These are phyloP conservation scores for Acanthamoeba culbertsoni DNA, from an alignment of 208 protist genomes.

Conservation along the genomic window DNA sequence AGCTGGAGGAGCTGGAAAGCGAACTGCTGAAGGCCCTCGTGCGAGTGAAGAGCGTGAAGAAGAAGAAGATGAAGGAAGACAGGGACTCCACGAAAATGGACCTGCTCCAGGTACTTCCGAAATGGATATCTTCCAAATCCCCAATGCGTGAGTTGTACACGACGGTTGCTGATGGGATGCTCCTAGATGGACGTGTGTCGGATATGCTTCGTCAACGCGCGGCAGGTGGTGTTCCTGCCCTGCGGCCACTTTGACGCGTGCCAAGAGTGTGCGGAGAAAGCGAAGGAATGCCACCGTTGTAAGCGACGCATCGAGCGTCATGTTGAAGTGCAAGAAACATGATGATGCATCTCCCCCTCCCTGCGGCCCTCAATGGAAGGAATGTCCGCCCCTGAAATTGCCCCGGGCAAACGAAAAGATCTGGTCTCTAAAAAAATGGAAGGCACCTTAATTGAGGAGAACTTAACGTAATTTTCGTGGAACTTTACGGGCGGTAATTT, in stretches of 20 bases:
- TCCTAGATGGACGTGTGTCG: not conserved
- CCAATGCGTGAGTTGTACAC: not conserved
- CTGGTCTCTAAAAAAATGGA: too few species aligned
- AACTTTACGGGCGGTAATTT: too few species aligned
- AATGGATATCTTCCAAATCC: not conserved
- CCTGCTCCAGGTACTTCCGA: not conserved
- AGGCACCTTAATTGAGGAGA: too few species aligned
- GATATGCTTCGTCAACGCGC: not conserved
- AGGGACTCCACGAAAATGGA: not conserved
- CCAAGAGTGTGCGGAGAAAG: not conserved
- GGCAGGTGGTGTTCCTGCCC: not conserved
- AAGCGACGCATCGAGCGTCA: not conserved
- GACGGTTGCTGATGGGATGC: not conserved
- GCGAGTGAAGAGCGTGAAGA: not conserved
- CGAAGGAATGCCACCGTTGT: not conserved
- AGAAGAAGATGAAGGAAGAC: not conserved
- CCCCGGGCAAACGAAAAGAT: too few species aligned
- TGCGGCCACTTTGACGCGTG: conserved; percentile 1
- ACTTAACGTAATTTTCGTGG: too few species aligned
- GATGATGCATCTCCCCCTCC: too few species aligned
- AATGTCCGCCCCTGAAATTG: too few species aligned
- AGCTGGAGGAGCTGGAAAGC: conserved; percentile 1
- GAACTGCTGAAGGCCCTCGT: conserved; percentile 2
- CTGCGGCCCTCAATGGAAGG: too few species aligned
- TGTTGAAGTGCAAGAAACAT: not conserved